Percentiles rank a stretch among this genome's conserved stretches.
Conservation (phyloP, 2,329 filamentous ascomycete species). For the Alternaria panax region DNA sequence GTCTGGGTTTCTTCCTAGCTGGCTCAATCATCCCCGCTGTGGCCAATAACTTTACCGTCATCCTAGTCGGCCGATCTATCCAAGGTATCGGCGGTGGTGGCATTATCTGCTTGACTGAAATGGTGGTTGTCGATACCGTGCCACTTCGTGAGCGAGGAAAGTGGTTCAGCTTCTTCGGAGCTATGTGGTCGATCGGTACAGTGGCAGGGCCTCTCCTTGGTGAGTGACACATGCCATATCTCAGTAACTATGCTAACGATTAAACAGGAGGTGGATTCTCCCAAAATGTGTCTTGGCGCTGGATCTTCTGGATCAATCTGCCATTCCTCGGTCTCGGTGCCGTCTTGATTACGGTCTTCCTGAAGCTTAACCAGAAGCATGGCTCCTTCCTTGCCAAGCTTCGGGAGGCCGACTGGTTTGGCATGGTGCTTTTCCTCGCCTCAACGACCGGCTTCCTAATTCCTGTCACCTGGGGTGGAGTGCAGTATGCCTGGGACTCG, state of each 20-base stretch:
- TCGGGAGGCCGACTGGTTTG: slow-evolving; percentile 68
- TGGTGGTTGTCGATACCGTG: slow-evolving; percentile 57
- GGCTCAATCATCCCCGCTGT: slow-evolving; percentile 49
- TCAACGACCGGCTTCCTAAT: slow-evolving; percentile 67
- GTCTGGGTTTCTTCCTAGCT: slow-evolving; percentile 46
- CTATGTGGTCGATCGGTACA: slow-evolving; percentile 64
- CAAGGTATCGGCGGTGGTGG: slow-evolving; percentile 55
- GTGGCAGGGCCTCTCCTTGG: slow-evolving; percentile 58
- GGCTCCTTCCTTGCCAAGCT: slow-evolving; percentile 59
- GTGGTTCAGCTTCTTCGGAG: slow-evolving; percentile 52
- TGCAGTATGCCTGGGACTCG: slow-evolving; percentile 69
- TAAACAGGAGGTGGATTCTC: slow-evolving; percentile 59
- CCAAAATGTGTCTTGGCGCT: slow-evolving; percentile 63
- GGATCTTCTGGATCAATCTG: slow-evolving; percentile 72
- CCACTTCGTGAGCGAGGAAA: slow-evolving; percentile 54
- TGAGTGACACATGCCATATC: slow-evolving; percentile 8
- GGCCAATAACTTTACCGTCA: slow-evolving; percentile 49
- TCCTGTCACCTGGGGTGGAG: slow-evolving; percentile 69
- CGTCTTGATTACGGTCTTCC: slow-evolving; percentile 60
- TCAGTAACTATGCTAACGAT: slow-evolving; percentile 2
- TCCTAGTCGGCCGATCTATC: slow-evolving; percentile 49
- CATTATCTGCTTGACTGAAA: slow-evolving; percentile 52
- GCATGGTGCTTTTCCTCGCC: slow-evolving; percentile 67
- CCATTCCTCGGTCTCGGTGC: slow-evolving; percentile 62
- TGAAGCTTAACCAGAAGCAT: slow-evolving; percentile 60